phyloP scores from a whole-genome alignment of 2,329 filamentous ascomycete genomes.

The Clarireedia paspali region DNA sequence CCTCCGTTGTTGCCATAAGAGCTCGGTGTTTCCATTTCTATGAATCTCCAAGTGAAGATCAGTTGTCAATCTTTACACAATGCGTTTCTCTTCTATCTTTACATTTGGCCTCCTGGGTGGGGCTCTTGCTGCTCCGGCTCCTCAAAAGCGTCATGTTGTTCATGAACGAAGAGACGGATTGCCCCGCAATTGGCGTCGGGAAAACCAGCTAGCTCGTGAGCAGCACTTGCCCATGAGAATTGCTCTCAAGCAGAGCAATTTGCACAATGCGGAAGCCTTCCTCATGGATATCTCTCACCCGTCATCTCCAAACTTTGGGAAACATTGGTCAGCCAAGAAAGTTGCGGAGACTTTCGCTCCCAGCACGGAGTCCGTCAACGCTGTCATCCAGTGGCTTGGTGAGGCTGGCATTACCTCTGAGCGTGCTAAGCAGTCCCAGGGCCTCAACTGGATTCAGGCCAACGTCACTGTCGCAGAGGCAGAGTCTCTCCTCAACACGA shows the following conservation, averaged over 20 bases:
- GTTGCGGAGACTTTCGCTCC: slow-evolving; percentile 35
- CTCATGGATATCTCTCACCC: slow-evolving; percentile 32
- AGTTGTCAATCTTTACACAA: neutral
- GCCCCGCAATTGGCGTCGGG: slow-evolving; percentile 10
- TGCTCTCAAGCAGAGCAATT: slow-evolving; percentile 37
- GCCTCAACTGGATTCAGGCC: slow-evolving; percentile 25
- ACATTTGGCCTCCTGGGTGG: slow-evolving; percentile 6
- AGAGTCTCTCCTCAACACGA: slow-evolving; percentile 45
- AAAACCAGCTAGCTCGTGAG: slow-evolving; percentile 7
- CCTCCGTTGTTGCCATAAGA: slow-evolving; percentile 1
- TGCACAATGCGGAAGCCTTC: slow-evolving; percentile 36
- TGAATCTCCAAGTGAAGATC: neutral
- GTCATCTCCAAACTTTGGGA: slow-evolving; percentile 23
- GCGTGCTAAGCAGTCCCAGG: slow-evolving; percentile 39
- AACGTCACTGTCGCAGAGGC: slow-evolving; percentile 32
- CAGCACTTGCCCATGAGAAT: slow-evolving; percentile 26
- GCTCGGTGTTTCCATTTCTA: neutral
- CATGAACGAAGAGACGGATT: slow-evolving; percentile 12
- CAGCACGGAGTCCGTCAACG: slow-evolving; percentile 35
- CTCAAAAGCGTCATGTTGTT: slow-evolving; percentile 9
- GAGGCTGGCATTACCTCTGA: slow-evolving; percentile 40
- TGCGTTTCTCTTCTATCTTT: slow-evolving; percentile 5
- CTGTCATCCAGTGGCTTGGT: slow-evolving; percentile 41
- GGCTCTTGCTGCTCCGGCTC: slow-evolving; percentile 6
- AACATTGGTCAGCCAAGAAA: slow-evolving; percentile 8